Percentiles rank a stretch among this genome's conserved stretches.
Conservation (phyloP, 2,329 filamentous ascomycete genomes). For the Neocatenulostroma microsporum region DNA sequence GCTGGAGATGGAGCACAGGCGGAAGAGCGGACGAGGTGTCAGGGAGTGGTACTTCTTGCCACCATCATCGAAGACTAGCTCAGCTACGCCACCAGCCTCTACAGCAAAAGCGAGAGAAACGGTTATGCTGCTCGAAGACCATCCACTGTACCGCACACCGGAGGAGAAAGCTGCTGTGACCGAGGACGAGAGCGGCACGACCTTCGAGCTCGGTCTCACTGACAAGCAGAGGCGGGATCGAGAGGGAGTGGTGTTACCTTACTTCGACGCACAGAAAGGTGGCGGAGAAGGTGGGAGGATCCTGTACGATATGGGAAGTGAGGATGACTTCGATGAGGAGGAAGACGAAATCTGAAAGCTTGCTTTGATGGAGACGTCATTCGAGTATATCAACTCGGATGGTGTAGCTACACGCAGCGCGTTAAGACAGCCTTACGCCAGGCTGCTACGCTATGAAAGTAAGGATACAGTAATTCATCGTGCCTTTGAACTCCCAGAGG, state of each 20-base stretch:
- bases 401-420: too few species aligned
- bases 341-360: conserved; percentile 63
- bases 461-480: too few species aligned
- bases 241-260: conserved; percentile 85
- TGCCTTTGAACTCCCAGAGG: too few species aligned
- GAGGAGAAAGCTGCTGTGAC: conserved; percentile 33
- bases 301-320: conserved; percentile 89
- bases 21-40: conserved; percentile 72
- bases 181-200: conserved; percentile 56
- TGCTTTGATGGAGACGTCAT: too few species aligned
- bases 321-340: conserved; percentile 95
- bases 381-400: too few species aligned
- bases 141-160: conserved; percentile 56
- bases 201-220: conserved; percentile 79
- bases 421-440: too few species aligned
- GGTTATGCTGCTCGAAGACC: conserved; percentile 62
- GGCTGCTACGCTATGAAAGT: too few species aligned
- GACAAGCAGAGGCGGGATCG: conserved; percentile 82
- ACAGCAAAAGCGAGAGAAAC: conserved; percentile 26
- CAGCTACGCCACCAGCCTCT: conserved; percentile 13
- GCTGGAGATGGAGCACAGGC: conserved; percentile 75
- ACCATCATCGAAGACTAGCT: conserved; percentile 4
- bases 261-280: conserved; percentile 87
- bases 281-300: conserved; percentile 84
- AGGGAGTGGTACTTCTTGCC: conserved; percentile 59